Percentiles rank a stretch among this genome's conserved stretches.
Evolutionary conservation across 2,329 filamentous ascomycete species (phyloP).

Genomic region (Bipolaris gigantea): DNA sequence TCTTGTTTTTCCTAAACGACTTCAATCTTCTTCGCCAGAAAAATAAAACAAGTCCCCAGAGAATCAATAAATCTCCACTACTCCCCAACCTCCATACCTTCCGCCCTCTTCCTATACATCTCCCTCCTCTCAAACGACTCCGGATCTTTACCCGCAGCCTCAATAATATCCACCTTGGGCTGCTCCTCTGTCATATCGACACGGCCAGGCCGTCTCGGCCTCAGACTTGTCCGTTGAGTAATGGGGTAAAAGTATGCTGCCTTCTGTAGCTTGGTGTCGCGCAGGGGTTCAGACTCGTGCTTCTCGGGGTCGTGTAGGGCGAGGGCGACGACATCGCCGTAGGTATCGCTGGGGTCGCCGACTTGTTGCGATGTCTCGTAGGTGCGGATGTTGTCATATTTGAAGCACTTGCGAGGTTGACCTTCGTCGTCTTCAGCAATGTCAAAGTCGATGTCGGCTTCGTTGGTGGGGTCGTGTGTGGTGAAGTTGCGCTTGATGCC

Average conservation of each 20-base stretch:
- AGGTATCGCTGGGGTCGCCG: constrained; percentile 55
- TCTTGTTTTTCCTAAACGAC: no score
- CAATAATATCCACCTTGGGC: constrained; percentile 56
- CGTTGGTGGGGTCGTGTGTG: constrained; percentile 55
- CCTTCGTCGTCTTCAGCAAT: constrained; percentile 47
- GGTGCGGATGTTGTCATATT: constrained; percentile 60
- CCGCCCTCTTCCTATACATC: constrained; percentile 50
- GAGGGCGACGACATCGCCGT: constrained; percentile 59
- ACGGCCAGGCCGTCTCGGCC: constrained; percentile 49
- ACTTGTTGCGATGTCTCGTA: constrained; percentile 62
- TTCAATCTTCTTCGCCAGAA: no score
- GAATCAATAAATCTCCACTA: neutral
- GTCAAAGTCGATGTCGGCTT: constrained; percentile 44
- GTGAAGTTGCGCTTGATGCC: constrained; percentile 61
- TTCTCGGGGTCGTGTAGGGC: constrained; percentile 58
- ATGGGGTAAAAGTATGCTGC: constrained; percentile 67
- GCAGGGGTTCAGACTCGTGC: constrained; percentile 42
- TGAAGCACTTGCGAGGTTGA: constrained; percentile 55
- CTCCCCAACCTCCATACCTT: constrained; percentile 31
- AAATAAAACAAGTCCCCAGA: no score
- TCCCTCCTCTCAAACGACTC: constrained; percentile 54
- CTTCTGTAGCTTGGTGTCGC: constrained; percentile 46
- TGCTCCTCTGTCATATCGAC: constrained; percentile 47
- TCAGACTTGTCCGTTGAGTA: constrained; percentile 57
- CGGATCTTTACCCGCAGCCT: constrained; percentile 56